Percentiles rank a stretch among this genome's conserved stretches.
phyloP scores from a whole-genome alignment of 2,329 filamentous ascomycete species.

The Trichoderma endophyticum region DNA sequence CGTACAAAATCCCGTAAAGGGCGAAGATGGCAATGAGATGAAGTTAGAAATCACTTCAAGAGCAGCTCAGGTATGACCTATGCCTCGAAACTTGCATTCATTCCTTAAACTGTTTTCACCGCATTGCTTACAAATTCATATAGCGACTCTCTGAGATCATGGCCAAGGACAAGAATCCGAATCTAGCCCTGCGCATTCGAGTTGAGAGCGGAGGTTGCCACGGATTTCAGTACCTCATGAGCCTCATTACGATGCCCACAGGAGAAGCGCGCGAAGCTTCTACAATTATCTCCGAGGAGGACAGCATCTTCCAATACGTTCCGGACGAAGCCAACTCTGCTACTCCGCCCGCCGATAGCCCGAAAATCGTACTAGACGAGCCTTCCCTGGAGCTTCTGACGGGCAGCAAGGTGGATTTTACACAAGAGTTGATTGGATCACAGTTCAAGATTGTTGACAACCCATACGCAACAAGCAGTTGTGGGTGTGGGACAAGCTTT shows the following conservation, averaged over 20 bases:
- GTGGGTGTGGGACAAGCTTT: slow-evolving; percentile 96
- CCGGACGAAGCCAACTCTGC: slow-evolving; percentile 41
- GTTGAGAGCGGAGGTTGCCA: slow-evolving; percentile 95
- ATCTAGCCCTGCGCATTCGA: slow-evolving; percentile 82
- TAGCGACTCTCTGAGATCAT: slow-evolving; percentile 77
- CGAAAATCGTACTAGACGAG: slow-evolving; percentile 88
- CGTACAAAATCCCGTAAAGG: slow-evolving; percentile 68
- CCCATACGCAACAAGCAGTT: slow-evolving; percentile 85
- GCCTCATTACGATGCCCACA: slow-evolving; percentile 62
- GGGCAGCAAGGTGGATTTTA: slow-evolving; percentile 94
- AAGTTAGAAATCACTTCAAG: slow-evolving; percentile 77
- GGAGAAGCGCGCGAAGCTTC: slow-evolving; percentile 34
- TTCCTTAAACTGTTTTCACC: not conserved
- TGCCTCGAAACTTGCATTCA: not conserved
- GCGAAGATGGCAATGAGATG: slow-evolving; percentile 84
- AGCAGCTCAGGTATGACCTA: slow-evolving; percentile 66
- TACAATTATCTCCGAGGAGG: slow-evolving; percentile 61
- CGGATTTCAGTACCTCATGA: slow-evolving; percentile 97
- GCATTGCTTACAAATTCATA: not conserved
- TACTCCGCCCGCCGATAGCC: slow-evolving; percentile 33
- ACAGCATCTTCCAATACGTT: slow-evolving; percentile 78
- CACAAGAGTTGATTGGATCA: slow-evolving; percentile 81
- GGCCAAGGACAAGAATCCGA: slow-evolving; percentile 66
- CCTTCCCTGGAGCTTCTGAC: slow-evolving; percentile 83
- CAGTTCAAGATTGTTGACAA: slow-evolving; percentile 98